phyloP scores from a whole-genome alignment of 192 early-diverging fungal genomes.

The Backusella circina region DNA sequence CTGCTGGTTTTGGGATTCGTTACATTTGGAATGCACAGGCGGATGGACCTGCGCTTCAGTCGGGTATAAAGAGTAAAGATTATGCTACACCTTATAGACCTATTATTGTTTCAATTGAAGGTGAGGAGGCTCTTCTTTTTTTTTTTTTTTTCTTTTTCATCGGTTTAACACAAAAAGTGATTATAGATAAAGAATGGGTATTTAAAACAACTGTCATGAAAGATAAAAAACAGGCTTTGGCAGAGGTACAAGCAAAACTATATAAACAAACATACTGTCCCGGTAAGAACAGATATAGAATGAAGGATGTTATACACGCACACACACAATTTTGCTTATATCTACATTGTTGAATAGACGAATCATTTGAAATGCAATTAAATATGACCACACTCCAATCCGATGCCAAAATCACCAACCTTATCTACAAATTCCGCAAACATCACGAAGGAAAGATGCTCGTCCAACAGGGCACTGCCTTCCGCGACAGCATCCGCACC shows the following conservation, averaged over 20 bases:
- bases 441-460: slow-evolving; percentile 44
- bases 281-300: slow-evolving; percentile 14
- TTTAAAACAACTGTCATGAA: slow-evolving; percentile 28
- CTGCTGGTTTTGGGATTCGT: slow-evolving; percentile 24
- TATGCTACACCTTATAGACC: slow-evolving; percentile 37
- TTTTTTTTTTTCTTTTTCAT: no score
- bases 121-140: no score
- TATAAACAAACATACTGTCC: slow-evolving; percentile 34
- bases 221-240: slow-evolving; percentile 18
- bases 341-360: slow-evolving; percentile 14
- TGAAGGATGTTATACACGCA: not conserved
- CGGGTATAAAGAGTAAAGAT: slow-evolving; percentile 32
- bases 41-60: slow-evolving; percentile 33
- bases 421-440: slow-evolving; percentile 38
- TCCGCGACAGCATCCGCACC: slow-evolving; percentile 27
- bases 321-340: not conserved
- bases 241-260: slow-evolving; percentile 34
- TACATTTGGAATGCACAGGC: slow-evolving; percentile 29
- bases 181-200: slow-evolving; percentile 24
- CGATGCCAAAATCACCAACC: slow-evolving; percentile 19
- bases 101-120: slow-evolving; percentile 32
- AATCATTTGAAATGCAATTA: slow-evolving; percentile 26
- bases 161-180: not conserved
- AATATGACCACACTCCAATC: slow-evolving; percentile 21
- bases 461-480: slow-evolving; percentile 37